A percentile compares a stretch with the other conserved stretches of the same genome.
These are phyloP conservation scores for Knoxdaviesia capensis DNA, from an alignment of 2,329 filamentous ascomycete genomes.

Conservation along the genomic window DNA sequence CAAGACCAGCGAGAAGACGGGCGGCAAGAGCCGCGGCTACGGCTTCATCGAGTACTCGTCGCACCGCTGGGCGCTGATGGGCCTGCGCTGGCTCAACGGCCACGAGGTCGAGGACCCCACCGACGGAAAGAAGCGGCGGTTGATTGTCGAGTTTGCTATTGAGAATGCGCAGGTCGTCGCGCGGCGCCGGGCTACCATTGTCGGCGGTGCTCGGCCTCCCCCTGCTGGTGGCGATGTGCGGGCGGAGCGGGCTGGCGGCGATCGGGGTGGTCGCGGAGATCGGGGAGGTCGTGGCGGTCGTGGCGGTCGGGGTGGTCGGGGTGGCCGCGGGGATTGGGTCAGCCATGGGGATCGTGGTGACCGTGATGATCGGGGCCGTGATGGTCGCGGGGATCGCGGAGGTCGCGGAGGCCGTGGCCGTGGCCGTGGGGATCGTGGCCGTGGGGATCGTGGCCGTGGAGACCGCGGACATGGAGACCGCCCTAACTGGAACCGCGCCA, in stretches of 20 bases:
- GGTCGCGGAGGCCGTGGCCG: neutral
- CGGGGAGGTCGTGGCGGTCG: too few species aligned
- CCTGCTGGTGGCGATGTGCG: too few species aligned
- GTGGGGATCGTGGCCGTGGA: conserved; percentile 1
- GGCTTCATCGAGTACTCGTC: conserved; percentile 95
- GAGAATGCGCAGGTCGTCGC: conserved; percentile 94
- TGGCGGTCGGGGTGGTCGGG: too few species aligned
- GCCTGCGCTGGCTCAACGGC: conserved; percentile 81
- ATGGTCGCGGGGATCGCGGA: conserved; percentile 1
- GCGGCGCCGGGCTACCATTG: conserved; percentile 25
- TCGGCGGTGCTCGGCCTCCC: too few species aligned
- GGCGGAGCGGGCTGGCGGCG: too few species aligned
- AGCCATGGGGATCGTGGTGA: conserved; percentile 1
- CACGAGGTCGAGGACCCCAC: conserved; percentile 35
- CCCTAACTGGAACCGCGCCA: neutral
- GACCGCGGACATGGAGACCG: neutral
- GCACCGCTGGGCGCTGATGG: conserved; percentile 89
- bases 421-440: neutral
- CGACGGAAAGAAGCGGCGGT: conserved; percentile 58
- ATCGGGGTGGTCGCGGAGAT: too few species aligned
- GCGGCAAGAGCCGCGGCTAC: conserved; percentile 75
- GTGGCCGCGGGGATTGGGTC: too few species aligned
- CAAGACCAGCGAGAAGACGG: conserved; percentile 64
- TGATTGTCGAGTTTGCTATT: conserved; percentile 94
- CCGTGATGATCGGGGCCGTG: neutral